A percentile compares a stretch with the other conserved stretches of the same genome.
Conservation (phyloP, 2,329 filamentous ascomycete species). For the Anthostomella pinea region DNA sequence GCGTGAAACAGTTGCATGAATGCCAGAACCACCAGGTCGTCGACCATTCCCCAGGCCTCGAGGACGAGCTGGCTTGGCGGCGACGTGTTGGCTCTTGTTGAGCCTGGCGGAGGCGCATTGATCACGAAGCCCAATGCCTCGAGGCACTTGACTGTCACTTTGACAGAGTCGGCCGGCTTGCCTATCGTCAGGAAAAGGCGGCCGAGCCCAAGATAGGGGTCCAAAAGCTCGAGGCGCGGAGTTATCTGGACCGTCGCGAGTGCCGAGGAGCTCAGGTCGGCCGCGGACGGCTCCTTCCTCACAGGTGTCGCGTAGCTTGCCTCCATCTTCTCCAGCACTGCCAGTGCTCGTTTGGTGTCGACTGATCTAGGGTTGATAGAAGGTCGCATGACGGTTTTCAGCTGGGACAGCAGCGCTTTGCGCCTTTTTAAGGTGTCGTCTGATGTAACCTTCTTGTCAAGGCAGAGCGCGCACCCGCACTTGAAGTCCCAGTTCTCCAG, state of each 20-base stretch:
- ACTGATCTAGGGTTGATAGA: no score
- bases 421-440: slow-evolving; percentile 13
- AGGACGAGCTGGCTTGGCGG: slow-evolving; percentile 21
- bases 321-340: slow-evolving; percentile 6
- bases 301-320: no score
- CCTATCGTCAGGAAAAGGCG: not conserved
- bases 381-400: slow-evolving; percentile 4
- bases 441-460: slow-evolving; percentile 22
- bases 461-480: slow-evolving; percentile 41
- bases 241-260: slow-evolving; percentile 11
- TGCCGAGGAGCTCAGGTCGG: slow-evolving; percentile 14
- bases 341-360: no score
- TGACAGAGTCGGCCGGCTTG: slow-evolving; percentile 12
- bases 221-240: slow-evolving; percentile 21
- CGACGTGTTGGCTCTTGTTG: no score
- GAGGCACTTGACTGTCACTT: slow-evolving; percentile 22
- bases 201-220: slow-evolving; percentile 18
- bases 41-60: slow-evolving; percentile 22
- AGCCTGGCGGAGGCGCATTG: slow-evolving; percentile 7
- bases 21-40: slow-evolving; percentile 4
- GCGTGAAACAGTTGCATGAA: slow-evolving; percentile 16
- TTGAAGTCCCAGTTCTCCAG: slow-evolving; percentile 39
- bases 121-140: slow-evolving; percentile 27
- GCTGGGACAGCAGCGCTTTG: slow-evolving; percentile 2
- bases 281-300: no score